Evolutionary conservation across 139 green algal species (phyloP).

Genomic region (Asterochloris erici): DNA sequence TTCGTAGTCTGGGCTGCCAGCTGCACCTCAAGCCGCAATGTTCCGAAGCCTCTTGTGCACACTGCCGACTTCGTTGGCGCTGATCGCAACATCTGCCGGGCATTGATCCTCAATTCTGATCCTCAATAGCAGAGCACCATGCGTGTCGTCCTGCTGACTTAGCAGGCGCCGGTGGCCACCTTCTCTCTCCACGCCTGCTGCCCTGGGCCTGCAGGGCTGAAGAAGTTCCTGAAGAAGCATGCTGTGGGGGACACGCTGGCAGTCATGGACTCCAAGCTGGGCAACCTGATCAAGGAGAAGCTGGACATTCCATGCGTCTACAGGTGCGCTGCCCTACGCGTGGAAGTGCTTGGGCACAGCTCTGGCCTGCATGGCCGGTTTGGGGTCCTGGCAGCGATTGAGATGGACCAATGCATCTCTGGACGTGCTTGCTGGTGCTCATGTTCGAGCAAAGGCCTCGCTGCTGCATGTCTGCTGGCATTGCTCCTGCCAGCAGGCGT

Average conservation of each 20-base stretch:
- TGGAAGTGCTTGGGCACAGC: neutral
- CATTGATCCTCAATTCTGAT: too few species aligned
- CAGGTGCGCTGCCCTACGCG: conserved; percentile 31
- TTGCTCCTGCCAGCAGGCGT: too few species aligned
- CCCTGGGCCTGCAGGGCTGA: conserved; percentile 62
- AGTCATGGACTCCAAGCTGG: conserved; percentile 95
- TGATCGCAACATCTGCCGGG: too few species aligned
- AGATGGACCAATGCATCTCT: neutral
- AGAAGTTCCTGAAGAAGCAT: conserved; percentile 99
- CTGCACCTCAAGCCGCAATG: too few species aligned
- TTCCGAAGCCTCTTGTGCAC: neutral
- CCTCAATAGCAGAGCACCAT: too few species aligned
- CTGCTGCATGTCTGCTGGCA: too few species aligned
- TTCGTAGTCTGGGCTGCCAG: neutral
- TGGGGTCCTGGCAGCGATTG: neutral
- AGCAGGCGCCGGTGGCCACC: too few species aligned
- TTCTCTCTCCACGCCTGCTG: too few species aligned
- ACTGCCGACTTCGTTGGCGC: too few species aligned
- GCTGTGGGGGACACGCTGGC: conserved; percentile 84
- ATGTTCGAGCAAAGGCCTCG: too few species aligned
- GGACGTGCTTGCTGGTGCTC: too few species aligned
- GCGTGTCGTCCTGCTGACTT: too few species aligned
- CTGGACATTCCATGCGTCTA: conserved; percentile 90
- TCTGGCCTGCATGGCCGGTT: neutral
- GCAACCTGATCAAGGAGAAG: conserved; percentile 98